Evolutionary conservation across 148 eudicot genomes (phyloP).

Genomic region (Vaccinium corymbosum): DNA sequence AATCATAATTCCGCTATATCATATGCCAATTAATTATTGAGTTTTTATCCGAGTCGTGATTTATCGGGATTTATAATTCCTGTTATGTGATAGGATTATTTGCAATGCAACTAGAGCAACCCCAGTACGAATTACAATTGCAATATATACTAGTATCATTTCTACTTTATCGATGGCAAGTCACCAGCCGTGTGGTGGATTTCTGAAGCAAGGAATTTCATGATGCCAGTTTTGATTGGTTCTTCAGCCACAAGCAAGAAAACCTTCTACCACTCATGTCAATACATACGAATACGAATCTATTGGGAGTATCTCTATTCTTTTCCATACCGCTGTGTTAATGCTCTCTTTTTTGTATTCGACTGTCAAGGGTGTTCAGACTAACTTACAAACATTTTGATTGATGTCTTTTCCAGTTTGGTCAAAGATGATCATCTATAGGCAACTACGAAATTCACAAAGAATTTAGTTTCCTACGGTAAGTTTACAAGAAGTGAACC

Average conservation of each 20-base stretch:
- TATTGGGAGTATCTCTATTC: background rate
- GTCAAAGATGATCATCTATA: too few species aligned
- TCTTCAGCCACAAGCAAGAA: conserved; percentile 9
- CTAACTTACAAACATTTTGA: too few species aligned
- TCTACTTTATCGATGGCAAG: background rate
- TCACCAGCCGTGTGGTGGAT: background rate
- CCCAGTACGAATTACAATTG: background rate
- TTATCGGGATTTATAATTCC: background rate
- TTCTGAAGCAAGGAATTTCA: background rate
- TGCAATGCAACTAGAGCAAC: background rate
- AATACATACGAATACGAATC: background rate
- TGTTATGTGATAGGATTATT: too few species aligned
- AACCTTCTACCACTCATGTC: background rate
- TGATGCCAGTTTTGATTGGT: background rate
- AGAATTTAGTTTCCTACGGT: too few species aligned
- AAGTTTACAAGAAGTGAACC: too few species aligned
- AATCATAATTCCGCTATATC: background rate
- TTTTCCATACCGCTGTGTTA: background rate
- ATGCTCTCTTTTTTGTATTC: too few species aligned
- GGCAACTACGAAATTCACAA: too few species aligned
- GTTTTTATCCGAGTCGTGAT: background rate
- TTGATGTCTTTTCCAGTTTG: accelerated
- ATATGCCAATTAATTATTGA: background rate
- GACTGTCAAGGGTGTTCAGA: too few species aligned
- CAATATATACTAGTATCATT: background rate